Conservation (phyloP, 352 stramenopile species). For the Phytophthora pini region DNA sequence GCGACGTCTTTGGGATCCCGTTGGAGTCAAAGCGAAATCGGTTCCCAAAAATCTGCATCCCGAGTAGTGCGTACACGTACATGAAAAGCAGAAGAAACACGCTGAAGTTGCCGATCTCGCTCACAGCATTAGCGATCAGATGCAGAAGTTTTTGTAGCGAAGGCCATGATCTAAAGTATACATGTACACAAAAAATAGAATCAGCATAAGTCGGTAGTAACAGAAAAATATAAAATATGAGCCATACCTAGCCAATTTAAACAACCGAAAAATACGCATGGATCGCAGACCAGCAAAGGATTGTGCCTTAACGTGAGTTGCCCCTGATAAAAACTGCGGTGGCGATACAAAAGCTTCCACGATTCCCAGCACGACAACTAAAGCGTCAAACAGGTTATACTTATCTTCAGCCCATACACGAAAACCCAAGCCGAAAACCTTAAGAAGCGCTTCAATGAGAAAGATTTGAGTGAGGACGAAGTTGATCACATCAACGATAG, state of each 20-base stretch:
- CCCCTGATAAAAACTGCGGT: slow-evolving; percentile 39
- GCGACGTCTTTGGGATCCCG: too few relatives aligned
- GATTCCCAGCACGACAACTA: slow-evolving; percentile 56
- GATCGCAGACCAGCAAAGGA: slow-evolving; percentile 84
- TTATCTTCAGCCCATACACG: slow-evolving; percentile 55
- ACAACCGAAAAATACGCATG: slow-evolving; percentile 88
- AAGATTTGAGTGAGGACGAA: slow-evolving; percentile 65
- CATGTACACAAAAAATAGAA: neutral
- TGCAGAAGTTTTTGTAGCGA: slow-evolving; percentile 90
- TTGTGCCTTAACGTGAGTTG: slow-evolving; percentile 15
- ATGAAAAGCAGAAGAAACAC: slow-evolving; percentile 94
- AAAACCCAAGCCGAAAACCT: slow-evolving; percentile 74
- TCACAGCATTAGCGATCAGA: slow-evolving; percentile 89
- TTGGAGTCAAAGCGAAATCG: slow-evolving; percentile 85
- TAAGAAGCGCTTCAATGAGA: slow-evolving; percentile 59
- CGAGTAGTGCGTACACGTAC: slow-evolving; percentile 93
- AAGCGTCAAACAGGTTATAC: slow-evolving; percentile 86
- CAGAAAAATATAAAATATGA: neutral
- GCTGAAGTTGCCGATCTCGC: slow-evolving; percentile 93
- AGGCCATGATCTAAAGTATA: slow-evolving; percentile 70
- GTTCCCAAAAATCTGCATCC: slow-evolving; percentile 94
- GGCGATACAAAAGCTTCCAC: slow-evolving; percentile 54
- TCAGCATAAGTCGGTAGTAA: neutral
- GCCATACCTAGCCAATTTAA: slow-evolving; percentile 86
- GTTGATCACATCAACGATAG: slow-evolving; percentile 65